Base-by-base conservation (phyloP, 139 green algal species). In the Tetradesmus obliquus region DNA sequence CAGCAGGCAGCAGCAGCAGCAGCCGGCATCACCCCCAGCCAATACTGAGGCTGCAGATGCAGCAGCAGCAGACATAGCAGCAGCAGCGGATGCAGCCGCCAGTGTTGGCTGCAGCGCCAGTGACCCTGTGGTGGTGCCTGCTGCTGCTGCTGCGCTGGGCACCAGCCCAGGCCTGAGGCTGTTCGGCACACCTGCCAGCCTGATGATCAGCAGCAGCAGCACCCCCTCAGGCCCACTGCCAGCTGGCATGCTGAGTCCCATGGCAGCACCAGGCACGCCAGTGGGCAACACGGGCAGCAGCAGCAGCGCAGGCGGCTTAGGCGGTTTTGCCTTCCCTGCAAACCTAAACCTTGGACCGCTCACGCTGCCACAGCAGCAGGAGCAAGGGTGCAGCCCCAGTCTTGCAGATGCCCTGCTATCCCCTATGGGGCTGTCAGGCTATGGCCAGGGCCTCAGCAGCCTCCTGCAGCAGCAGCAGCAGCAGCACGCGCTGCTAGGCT, bases 1-100 rank as follows among this genome's bases (percentile, higher is more conserved):
- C n/a, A 45, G 74, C 74, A 62, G 80, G 80, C 80, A 22, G 45
- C 80, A 62, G 51, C 51, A 32, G 20, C 72, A 45, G 80, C 80
- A 85, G 17, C 24, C n/a, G 19, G 74, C n/a, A 54, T 13, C 13
- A 10, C 5, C 54, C 53, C 13, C 45, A 69, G 53, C 51, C 81
- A 13, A 4, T 60, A 9, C 85, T 69, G 82, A 87, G 62, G 82
- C 80, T 15, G 80, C 45, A 60, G 51, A 17, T 62, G 79, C 79
- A 88, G 84, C 84, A 82, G 62, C 84, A 84, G 86, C 87, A 91
- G 87, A 76, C 5, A 4, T 24, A 76, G 54, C 71, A 76, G 72
- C 24, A 57, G 85, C 24, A 60, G 85, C 32, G 4, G 32, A 62
- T 66, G 20, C 53, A 12, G 20, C 57, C 45, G 72, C 20, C 17